Conservation (phyloP, 139 green algal genomes). For the Tetradesmus lagerheimii region DNA sequence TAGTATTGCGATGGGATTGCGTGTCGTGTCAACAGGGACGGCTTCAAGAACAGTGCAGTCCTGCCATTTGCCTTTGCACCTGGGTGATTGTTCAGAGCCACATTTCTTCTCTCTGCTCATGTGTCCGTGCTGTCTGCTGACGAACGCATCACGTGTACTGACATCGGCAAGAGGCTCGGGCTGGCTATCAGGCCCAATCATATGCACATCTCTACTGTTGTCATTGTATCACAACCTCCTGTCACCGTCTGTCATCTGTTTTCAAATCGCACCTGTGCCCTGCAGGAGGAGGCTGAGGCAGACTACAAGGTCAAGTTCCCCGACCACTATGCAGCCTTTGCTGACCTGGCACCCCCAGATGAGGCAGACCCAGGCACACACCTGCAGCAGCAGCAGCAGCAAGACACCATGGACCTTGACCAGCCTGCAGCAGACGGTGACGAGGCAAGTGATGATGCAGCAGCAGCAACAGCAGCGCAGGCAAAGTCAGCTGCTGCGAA, state of each 20-base stretch:
- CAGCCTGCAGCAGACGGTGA: slow-evolving; percentile 6
- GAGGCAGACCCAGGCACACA: slow-evolving; percentile 40
- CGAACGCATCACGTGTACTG: too few species aligned
- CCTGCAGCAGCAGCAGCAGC: slow-evolving; percentile 3
- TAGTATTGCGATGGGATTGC: too few species aligned
- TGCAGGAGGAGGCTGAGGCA: slow-evolving; percentile 79
- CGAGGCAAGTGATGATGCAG: not conserved
- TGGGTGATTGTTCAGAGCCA: not conserved
- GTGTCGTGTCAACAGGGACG: too few species aligned
- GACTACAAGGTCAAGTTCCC: slow-evolving; percentile 78
- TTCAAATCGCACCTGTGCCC: too few species aligned
- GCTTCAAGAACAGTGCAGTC: too few species aligned
- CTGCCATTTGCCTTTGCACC: not conserved
- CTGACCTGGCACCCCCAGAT: slow-evolving; percentile 72
- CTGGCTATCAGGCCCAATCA: too few species aligned
- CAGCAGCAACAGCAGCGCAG: slow-evolving; percentile 54
- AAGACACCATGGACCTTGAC: not conserved
- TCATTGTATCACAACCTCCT: too few species aligned
- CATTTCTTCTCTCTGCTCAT: not conserved
- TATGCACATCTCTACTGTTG: too few species aligned
- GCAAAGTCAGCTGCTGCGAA: slow-evolving; percentile 58
- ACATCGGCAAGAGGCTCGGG: too few species aligned
- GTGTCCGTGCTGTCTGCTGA: too few species aligned
- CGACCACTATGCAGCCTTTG: slow-evolving; percentile 77
- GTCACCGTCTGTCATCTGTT: too few species aligned